phyloP scores from a whole-genome alignment of 1,139 yeast species.

The Taphrina betulina region DNA sequence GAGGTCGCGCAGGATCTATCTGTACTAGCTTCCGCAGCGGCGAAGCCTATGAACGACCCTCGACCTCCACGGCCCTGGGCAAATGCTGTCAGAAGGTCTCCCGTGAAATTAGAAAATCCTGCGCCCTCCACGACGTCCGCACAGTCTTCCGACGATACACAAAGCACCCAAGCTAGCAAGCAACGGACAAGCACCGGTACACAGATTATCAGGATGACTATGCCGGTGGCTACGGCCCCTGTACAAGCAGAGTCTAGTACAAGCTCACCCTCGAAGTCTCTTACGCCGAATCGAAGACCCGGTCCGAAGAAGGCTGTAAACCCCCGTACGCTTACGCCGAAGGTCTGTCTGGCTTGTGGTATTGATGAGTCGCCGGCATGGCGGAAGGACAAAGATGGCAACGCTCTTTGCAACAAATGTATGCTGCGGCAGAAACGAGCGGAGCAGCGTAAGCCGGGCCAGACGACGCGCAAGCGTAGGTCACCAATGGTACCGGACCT shows the following conservation, averaged over 20 bases:
- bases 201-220: not conserved
- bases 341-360: conserved; percentile 10
- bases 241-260: not conserved
- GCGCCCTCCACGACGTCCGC: too few species aligned
- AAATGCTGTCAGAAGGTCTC: too few species aligned
- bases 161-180: not conserved
- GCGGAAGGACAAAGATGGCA: conserved; percentile 14
- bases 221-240: not conserved
- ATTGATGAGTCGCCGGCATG: conserved; percentile 14
- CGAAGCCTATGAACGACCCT: not conserved
- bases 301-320: conserved; percentile 10
- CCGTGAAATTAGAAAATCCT: too few species aligned
- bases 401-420: conserved; percentile 12
- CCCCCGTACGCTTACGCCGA: conserved; percentile 2
- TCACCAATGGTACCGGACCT: not conserved
- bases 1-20: not conserved
- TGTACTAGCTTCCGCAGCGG: not conserved
- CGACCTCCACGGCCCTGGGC: conserved; percentile 18
- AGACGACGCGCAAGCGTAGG: not conserved
- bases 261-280: not conserved
- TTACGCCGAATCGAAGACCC: conserved; percentile 8
- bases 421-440: conserved; percentile 18
- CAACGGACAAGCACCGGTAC: not conserved
- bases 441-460: not conserved
- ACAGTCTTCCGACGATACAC: not conserved